Percentiles rank a stretch among this genome's conserved stretches.
Evolutionary conservation across 352 stramenopile species (phyloP).

Genomic region (Pythium diclinum): DNA sequence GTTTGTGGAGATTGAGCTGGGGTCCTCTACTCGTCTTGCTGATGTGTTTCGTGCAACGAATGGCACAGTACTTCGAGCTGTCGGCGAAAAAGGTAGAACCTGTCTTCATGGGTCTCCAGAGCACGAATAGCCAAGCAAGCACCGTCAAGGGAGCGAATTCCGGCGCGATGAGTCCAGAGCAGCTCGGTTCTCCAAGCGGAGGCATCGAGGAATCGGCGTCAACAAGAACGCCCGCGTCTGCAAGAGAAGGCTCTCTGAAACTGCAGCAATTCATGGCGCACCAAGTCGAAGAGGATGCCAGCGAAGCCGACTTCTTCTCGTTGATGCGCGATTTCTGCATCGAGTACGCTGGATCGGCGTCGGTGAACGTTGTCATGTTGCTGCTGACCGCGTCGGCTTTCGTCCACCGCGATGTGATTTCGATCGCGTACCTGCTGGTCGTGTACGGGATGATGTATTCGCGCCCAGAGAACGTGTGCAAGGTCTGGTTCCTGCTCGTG

Average conservation of each 20-base stretch:
- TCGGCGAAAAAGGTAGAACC: conserved; percentile 5
- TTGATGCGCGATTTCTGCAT: conserved; percentile 63
- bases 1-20: conserved; percentile 51
- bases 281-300: conserved; percentile 28
- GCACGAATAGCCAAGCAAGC: conserved; percentile 14
- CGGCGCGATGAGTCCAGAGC: not conserved
- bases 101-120: not conserved
- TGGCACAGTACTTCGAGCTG: conserved; percentile 65
- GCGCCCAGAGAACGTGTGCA: conserved; percentile 43
- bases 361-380: conserved; percentile 76
- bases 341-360: conserved; percentile 70
- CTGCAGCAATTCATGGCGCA: conserved; percentile 14
- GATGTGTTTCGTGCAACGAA: conserved; percentile 68
- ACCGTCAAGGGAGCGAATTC: not conserved
- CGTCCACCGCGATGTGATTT: conserved; percentile 71
- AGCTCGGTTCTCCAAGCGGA: not conserved
- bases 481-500: conserved; percentile 52
- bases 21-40: conserved; percentile 67
- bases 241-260: not conserved
- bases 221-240: not conserved
- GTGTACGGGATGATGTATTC: conserved; percentile 83
- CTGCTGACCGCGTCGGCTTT: conserved; percentile 78
- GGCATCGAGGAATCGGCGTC: not conserved
- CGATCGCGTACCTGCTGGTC: conserved; percentile 72
- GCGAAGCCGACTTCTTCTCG: conserved; percentile 55